Base-by-base conservation (phyloP, 805 yeast species). In the Spathaspora girioi region DNA sequence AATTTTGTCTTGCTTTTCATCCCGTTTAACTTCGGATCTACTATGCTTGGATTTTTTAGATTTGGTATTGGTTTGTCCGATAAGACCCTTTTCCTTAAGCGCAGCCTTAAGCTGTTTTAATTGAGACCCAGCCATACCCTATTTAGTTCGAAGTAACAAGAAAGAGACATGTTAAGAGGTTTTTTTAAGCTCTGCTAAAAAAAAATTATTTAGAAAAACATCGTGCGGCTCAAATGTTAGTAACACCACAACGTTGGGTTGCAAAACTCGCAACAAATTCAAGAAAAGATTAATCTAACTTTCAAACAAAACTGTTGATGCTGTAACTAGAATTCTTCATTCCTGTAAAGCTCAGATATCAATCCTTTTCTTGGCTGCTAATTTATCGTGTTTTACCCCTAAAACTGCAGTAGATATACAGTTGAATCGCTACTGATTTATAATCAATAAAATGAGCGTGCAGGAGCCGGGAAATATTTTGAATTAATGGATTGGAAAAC, bases 121-220 rank as follows among this genome's bases (percentile, higher is more conserved):
- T 73, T 92, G 97, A 14, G 97, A 89, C 35, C 96, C 96, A 38
- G 87, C 93, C 94, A 87, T 87, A 4, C 3, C 26, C 26, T 23
- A 3, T 23, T 23, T 4, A 3, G 26, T 23, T 23, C 26, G 6
- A 15, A 35, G 26, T n/a, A 18, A 23, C 26, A 23, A 23, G 26
- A 23, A 23, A 23, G 26, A 27, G 47, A 43, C 31, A 23, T 41
- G 47, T 31, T n/a, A 15, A 43, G 27, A 45, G 17, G 26, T 4
- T 23, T 23, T 23, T 23, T 23, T 23, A 29, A 29, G 14, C 9
- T 29, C 3, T 5, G 5, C 9, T 10, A 3, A 29, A 29, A 29
- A 42, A 42, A 20, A 20, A 20, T 7, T 15, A 42, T 20, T 19
- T 50, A 52, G 47, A 48, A 50, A 40, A 35, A 20, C 56, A 56